phyloP scores from a whole-genome alignment of 2,329 filamentous ascomycete species.

The Fusarium liriodendri region DNA sequence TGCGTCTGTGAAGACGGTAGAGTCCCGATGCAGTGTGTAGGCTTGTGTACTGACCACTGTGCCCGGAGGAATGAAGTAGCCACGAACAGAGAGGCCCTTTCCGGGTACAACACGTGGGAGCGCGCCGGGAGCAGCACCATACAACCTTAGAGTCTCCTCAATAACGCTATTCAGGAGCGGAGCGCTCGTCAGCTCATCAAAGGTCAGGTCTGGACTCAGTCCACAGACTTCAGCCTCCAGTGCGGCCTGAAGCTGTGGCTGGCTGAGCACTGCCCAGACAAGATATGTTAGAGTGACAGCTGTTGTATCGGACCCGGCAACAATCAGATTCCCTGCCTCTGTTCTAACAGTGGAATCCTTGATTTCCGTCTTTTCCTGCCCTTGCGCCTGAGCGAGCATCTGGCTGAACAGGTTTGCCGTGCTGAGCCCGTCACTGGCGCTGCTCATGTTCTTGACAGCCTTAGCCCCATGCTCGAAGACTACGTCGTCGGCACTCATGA shows the following conservation, averaged over 20 bases:
- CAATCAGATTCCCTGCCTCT: conserved; percentile 15
- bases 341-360: background rate
- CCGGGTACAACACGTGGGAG: conserved; percentile 11
- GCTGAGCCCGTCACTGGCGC: background rate
- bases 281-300: conserved; percentile 26
- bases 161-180: conserved; percentile 20
- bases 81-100: background rate
- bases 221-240: conserved; percentile 10
- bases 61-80: background rate
- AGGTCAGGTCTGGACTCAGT: background rate
- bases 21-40: conserved; percentile 15
- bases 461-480: background rate
- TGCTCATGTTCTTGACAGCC: background rate
- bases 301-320: conserved; percentile 24
- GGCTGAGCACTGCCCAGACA: conserved; percentile 22
- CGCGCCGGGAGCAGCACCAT: conserved; percentile 27
- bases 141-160: conserved; percentile 23
- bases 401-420: background rate
- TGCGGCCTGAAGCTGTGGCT: background rate
- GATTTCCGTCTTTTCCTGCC: background rate
- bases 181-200: conserved; percentile 5
- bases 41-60: conserved; percentile 22
- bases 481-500: background rate
- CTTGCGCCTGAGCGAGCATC: background rate
- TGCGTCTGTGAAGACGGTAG: background rate